A percentile compares a stretch with the other conserved stretches of the same genome.
These are phyloP conservation scores for Wickerhamomyces rabaulensis DNA, from an alignment of 805 yeast genomes.

Conservation along the genomic window DNA sequence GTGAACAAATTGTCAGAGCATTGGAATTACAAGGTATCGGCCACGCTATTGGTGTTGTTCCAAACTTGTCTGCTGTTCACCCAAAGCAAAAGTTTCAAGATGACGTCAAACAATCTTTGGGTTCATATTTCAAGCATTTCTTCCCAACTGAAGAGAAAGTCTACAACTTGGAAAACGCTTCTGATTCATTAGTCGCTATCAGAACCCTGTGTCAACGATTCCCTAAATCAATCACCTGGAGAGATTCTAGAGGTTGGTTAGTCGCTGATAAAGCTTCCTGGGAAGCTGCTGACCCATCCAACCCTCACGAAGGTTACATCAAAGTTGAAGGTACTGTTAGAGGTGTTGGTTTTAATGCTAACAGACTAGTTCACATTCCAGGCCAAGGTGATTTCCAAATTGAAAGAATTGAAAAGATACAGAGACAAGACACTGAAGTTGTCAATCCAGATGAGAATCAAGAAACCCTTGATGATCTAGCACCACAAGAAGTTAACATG, in stretches of 20 bases:
- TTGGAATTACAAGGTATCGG: constrained; percentile 91
- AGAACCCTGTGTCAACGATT: constrained; percentile 79
- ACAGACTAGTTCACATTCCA: constrained; percentile 79
- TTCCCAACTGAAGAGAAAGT: constrained; percentile 79
- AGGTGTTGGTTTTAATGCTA: constrained; percentile 76
- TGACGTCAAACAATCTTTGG: constrained; percentile 60
- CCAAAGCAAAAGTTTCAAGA: constrained; percentile 72
- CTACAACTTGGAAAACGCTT: constrained; percentile 57
- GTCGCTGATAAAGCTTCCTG: constrained; percentile 62
- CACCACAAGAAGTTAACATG: constrained; percentile 50
- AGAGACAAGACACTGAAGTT: constrained; percentile 23
- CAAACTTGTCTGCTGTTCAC: constrained; percentile 62
- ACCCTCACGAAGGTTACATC: constrained; percentile 34
- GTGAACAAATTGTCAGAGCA: constrained; percentile 87
- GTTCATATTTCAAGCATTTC: constrained; percentile 65
- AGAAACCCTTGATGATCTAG: constrained; percentile 56
- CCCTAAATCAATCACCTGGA: constrained; percentile 85
- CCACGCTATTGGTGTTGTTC: constrained; percentile 70
- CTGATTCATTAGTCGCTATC: constrained; percentile 70
- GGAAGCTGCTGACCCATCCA: constrained; percentile 24
- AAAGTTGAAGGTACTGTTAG: constrained; percentile 80
- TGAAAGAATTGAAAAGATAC: constrained; percentile 53
- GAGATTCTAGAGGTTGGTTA: constrained; percentile 87
- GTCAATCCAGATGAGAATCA: constrained; percentile 37
- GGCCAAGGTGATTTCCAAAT: constrained; percentile 87